Evolutionary conservation across 441 rosid species (phyloP), one percentile per base, ranked within the genome.

Genomic region (Gossypium davidsonii): DNA sequence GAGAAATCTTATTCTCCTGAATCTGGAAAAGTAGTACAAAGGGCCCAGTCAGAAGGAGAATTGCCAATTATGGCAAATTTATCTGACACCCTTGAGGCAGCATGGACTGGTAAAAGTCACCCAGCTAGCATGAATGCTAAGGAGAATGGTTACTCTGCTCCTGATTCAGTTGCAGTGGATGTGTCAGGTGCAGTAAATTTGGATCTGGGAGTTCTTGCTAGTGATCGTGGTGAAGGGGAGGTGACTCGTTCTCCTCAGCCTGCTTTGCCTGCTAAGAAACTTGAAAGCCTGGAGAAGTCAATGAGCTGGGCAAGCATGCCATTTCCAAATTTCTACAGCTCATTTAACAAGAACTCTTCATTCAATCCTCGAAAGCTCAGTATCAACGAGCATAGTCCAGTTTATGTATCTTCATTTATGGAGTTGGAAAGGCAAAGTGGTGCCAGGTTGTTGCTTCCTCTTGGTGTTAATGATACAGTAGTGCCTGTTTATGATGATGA

Each of bases 21-120:
- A 71, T 76, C 86, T 75, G 84, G 79, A 34, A 86, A 74, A 63
- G 77, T 65, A 75, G 85, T 84, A 62, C 84, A 78, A 71, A 75
- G 81, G 63, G 83, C 77, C 20, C 80, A 14, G 68, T 84, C 96
- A 28, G 91, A 87, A 73, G 92, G 88, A 66, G 93, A 86, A 73
- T 80, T 85, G 68, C 88, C 83, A 69, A 44, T 56, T 34, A 26
- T 74, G 65, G 75, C 70, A 55, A 81, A 84, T 81, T 82, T 90
- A 74, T 85, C 93, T 46, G 87, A 89, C 67, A 86, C 85, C 69
- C 88, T 84, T 76, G 97, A 88, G 73, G 96, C 96, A 51, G 90
- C 96, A 62, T 91, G 97, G 96, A 88, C 83, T 6, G 96, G 89
- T 25, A 84, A 85, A 73, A 83, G 83, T 76, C 70, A 71, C 69